Conservation (phyloP, 192 early-diverging fungal species). For the Coemansia sp. region DNA sequence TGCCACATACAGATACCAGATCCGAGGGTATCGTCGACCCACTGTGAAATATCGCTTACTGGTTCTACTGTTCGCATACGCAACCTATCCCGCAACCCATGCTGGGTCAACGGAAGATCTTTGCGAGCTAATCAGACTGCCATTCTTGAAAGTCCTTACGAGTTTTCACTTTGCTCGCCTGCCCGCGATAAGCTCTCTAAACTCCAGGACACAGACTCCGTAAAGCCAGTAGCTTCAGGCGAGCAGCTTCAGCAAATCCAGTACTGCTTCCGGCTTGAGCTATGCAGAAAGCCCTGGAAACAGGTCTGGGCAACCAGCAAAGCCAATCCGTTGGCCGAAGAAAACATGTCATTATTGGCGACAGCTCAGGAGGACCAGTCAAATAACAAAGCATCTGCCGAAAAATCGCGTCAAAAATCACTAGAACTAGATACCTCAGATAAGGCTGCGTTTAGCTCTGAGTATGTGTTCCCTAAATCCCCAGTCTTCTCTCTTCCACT, state of each 20-base stretch:
- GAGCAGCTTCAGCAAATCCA: too few species aligned
- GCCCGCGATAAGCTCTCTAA: neutral
- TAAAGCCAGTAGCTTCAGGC: neutral
- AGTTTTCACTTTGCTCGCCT: conserved; percentile 19
- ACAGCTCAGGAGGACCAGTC: neutral
- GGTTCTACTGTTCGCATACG: conserved; percentile 18
- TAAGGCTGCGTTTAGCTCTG: neutral
- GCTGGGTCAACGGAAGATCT: conserved; percentile 19
- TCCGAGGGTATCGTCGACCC: conserved; percentile 26
- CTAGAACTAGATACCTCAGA: neutral
- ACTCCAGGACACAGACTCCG: neutral
- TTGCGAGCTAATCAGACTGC: conserved; percentile 11
- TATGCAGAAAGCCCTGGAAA: conserved; percentile 40
- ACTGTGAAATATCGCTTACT: conserved; percentile 28
- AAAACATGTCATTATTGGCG: neutral
- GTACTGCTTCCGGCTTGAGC: conserved; percentile 20
- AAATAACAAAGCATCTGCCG: neutral
- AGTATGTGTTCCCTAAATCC: neutral
- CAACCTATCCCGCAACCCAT: conserved; percentile 23
- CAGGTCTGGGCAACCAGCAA: conserved; percentile 29
- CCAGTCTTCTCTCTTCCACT: conserved; percentile 22
- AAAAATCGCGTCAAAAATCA: neutral
- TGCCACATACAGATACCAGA: conserved; percentile 42
- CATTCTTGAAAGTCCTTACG: conserved; percentile 16
- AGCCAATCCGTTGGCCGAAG: neutral